These are phyloP conservation scores for Aspergillus puulaauensis DNA, from an alignment of 2,329 filamentous ascomycete species.

Conservation along the genomic window DNA sequence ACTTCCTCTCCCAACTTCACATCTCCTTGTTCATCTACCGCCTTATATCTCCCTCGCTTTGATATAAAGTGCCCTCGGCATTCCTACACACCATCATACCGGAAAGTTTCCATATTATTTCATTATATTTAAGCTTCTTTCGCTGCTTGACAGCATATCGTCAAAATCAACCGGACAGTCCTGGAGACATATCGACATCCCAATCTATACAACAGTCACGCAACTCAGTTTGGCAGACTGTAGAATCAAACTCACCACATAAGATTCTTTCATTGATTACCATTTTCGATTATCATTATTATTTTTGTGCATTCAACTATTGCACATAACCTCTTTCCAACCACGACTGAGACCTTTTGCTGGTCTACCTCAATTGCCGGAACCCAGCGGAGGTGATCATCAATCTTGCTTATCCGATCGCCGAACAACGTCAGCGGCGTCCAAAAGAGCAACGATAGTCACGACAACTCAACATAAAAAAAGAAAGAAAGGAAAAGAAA, in stretches of 20 bases:
- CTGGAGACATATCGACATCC: conserved; percentile 1
- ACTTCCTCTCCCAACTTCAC: neutral
- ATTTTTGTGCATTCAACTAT: neutral
- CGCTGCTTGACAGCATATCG: neutral
- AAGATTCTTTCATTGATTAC: neutral
- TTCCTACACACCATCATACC: neutral
- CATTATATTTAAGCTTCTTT: neutral
- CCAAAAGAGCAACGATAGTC: conserved; percentile 3
- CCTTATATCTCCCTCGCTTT: neutral
- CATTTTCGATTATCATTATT: no score
- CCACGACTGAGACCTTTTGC: neutral
- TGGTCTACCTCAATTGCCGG: conserved; percentile 7
- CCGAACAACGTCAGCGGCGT: conserved; percentile 3
- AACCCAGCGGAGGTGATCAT: conserved; percentile 18
- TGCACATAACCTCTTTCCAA: neutral
- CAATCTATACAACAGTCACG: neutral
- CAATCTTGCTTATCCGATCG: neutral
- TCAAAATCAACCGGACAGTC: neutral
- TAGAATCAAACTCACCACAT: neutral
- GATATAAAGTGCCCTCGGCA: neutral
- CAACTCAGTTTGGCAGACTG: neutral
- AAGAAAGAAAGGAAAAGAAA: neutral
- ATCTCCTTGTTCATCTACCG: neutral
- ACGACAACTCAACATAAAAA: neutral
- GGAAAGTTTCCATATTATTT: neutral